Evolutionary conservation across 768 basidiomycete species (phyloP), one percentile per base, ranked within the genome.

Genomic region (Suillus hirtellus): DNA sequence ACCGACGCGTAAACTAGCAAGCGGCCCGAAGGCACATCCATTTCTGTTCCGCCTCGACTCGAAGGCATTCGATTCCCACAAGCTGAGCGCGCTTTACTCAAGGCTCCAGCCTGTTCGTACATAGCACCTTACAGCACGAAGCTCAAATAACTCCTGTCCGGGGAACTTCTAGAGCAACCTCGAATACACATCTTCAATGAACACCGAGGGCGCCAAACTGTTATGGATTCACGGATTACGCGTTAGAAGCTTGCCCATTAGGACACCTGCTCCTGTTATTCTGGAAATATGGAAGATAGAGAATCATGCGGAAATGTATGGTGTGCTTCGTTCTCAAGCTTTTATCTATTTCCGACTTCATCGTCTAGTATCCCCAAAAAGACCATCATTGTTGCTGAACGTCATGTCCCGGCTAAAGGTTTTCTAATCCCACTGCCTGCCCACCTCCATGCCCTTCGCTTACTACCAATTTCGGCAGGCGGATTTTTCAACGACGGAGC

Each of bases 71-170:
- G 31, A 34, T 31, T 34, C 31, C 17, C 50, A 52, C 50, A 34
- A 52, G 31, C 27, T 37, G 35, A 52, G 50, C 17, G 17, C 17
- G 50, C 50, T 52, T 52, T 27, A 52, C 4, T 52, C 7, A 17
- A 27, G 24, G 47, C 42, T 19, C 17, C 31, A 19, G 31, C 27
- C 9, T 31, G 52, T 53, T 34, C 52, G 5, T 53, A 31, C 17
- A 52, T 34, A 53, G 17, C 10, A 19, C 17, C 31, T 53, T 53
- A 53, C 52, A 53, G 31, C 52, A 53, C 31, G 52, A n/a, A 53
- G 52, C 10, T 19, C 9, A 17, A 53, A 34, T 19, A 53, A 34
- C 19, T 19, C 31, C 10, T 31, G 31, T 52, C 31, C 9, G 4
- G 17, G 31, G 5, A 31, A 19, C 31, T 53, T 53, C 52, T 34